Base-by-base conservation (phyloP, 495 filamentous ascomycete genomes). In the Cetradonia linearis region DNA sequence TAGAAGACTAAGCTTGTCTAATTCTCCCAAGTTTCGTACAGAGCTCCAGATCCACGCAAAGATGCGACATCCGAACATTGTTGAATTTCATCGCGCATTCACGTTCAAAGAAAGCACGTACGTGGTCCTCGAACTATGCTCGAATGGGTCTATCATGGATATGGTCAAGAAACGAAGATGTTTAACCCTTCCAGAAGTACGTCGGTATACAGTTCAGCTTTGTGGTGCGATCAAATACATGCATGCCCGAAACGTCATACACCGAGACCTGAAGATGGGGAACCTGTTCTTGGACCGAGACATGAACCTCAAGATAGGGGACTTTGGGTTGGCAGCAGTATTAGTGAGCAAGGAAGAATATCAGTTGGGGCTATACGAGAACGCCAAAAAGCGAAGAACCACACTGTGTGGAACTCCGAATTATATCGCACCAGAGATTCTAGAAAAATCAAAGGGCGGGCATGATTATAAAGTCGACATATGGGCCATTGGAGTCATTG, bases 11-110 rank as follows among this genome's bases (percentile, higher is more conserved):
- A 9, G 40, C 28, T 16, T 42, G 40, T 55, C n/a, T 66, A 31
- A 64, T 47, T 13, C n/a, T 44, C 1, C 59, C 27, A 59, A 96
- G 91, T 99, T 99, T 73, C 89, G 93, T 73, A 95, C 91, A 5
- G 94, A 99, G 69, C 80, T 99, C 1, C 91, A 96, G 70, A 95
- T 99, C 49, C 94, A 99, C 70, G 95, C 91, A 20, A 97, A 96
- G 70, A 91, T 99, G 85, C 82, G 83, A 38, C 92, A 99, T 65
- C 84, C 86, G 13, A 91, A 95, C 67, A 92, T 99, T 59, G 93
- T 97, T 55, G 85, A 89, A 62, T 97, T 97, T 67, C 82, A 95
- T 66, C 85, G 94, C 62, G 92, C 94, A 13, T 99, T 99, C 70
- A 86, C 90, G 27, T 97, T 89, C 70, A 78, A 86, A 60, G 80